Conservation (phyloP, 495 filamentous ascomycete species). For the Massariosphaeria phaeospora region DNA sequence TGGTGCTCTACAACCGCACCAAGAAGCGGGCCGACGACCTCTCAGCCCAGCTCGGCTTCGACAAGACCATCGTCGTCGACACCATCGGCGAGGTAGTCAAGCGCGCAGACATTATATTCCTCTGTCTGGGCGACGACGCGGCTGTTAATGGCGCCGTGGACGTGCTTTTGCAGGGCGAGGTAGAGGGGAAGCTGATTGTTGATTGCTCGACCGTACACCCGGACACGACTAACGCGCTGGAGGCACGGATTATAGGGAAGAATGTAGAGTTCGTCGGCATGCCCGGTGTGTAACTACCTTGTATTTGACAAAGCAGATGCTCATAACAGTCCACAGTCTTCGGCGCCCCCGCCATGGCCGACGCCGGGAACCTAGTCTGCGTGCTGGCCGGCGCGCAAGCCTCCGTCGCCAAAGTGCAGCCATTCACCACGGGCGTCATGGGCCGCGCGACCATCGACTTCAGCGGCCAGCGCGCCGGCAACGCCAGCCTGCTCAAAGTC, state of each 20-base stretch:
- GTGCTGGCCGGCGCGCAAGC: slow-evolving; percentile 65
- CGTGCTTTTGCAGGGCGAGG: slow-evolving; percentile 43
- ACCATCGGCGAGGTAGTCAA: slow-evolving; percentile 61
- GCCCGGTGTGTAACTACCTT: slow-evolving; percentile 44
- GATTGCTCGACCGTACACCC: slow-evolving; percentile 89
- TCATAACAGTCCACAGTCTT: too few relatives aligned
- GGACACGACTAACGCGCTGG: slow-evolving; percentile 64
- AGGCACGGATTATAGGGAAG: slow-evolving; percentile 49
- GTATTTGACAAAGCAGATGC: too few relatives aligned
- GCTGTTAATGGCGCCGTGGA: slow-evolving; percentile 58
- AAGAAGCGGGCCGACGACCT: slow-evolving; percentile 39
- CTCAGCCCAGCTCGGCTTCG: slow-evolving; percentile 37
- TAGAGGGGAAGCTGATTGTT: slow-evolving; percentile 67
- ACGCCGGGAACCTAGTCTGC: slow-evolving; percentile 67
- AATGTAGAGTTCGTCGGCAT: slow-evolving; percentile 73
- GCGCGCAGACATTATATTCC: slow-evolving; percentile 74
- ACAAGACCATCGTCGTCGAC: slow-evolving; percentile 57
- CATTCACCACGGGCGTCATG: slow-evolving; percentile 76
- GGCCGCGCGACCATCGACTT: slow-evolving; percentile 67
- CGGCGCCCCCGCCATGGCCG: slow-evolving; percentile 73
- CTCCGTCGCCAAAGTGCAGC: slow-evolving; percentile 59
- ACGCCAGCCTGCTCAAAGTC: slow-evolving; percentile 66
- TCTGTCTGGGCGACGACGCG: slow-evolving; percentile 73
- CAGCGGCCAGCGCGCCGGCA: slow-evolving; percentile 53
- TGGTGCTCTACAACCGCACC: slow-evolving; percentile 75